phyloP scores from a whole-genome alignment of 192 early-diverging fungal genomes.

The Anaeromyces robustus region DNA sequence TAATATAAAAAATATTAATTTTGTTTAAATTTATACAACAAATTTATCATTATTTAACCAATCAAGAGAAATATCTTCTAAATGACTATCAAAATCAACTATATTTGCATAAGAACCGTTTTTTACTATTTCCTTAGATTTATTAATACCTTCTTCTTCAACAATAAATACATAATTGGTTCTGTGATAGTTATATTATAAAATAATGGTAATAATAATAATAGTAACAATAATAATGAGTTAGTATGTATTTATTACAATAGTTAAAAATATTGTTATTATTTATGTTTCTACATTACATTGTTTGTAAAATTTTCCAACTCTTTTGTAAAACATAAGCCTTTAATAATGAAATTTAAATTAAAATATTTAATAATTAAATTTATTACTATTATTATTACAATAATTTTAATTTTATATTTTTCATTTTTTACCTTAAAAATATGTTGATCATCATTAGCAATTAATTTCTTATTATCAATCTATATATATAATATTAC shows the following conservation, averaged over 20 bases:
- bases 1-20: no score
- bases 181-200: neutral
- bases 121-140: neutral
- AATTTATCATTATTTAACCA: neutral
- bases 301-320: neutral
- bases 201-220: no score
- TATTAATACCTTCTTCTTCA: neutral
- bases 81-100: neutral
- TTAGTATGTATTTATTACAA: no score
- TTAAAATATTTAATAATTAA: no score
- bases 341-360: neutral
- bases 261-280: no score
- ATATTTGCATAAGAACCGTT: neutral
- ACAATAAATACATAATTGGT: neutral
- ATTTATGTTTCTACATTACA: neutral
- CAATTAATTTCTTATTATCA: neutral
- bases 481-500: neutral
- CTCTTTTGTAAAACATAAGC: neutral
- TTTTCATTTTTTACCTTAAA: neutral
- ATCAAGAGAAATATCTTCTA: neutral
- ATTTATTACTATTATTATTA: no score
- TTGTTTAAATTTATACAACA: neutral
- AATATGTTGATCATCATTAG: neutral
- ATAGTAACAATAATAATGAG: no score
- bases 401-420: no score